Evolutionary conservation across 2,329 filamentous ascomycete species (phyloP), one percentile per base, ranked within the genome.

Genomic region (Bertia moriformis): DNA sequence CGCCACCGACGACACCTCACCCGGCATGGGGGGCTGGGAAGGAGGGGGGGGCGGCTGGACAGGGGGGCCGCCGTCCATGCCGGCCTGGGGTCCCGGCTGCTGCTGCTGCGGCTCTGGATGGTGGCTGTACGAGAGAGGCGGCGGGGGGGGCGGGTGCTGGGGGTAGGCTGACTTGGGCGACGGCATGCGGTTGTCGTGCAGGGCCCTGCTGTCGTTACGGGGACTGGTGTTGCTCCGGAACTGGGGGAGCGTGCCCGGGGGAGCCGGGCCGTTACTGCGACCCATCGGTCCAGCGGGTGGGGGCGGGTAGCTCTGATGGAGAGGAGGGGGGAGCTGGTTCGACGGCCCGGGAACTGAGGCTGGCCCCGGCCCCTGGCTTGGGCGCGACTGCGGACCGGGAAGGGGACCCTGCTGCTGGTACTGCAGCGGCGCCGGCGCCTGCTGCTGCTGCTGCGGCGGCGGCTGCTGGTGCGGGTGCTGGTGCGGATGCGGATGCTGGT

Each of bases 81-180:
- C 70, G 41, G 63, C 62, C 32, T 72, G 60, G 18, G 60, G 58
- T 37, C 56, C 55, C 17, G 5, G 14, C 48, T 52, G 39, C 50
- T 48, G 39, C 48, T 44, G 18, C 50, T 46, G 17, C 49, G 49
- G 4, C 48, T 87, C 83, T 37, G 74, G 73, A 47, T 86, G 84
- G 46, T 83, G 80, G 48, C 80, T 67, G 53, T 85, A 93, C 0
- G 62, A 56, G n/a, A n/a, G n/a, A n/a, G n/a, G n/a, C n/a, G n/a
- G n/a, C 19, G 22, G 22, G 7, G 22, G 45, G 14, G 67, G 62
- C 46, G 79, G 83, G 45, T 84, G 83, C 50, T 88, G 84, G 3
- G 82, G 78, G 51, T 91, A 94, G 4, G 75, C 78, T 29, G 85
- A 82, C 52, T 87, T 88, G 42, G 88, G 88, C n/a, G 89, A 95